Conservation (phyloP, 768 basidiomycete genomes). For the Hydnum rufescens region DNA sequence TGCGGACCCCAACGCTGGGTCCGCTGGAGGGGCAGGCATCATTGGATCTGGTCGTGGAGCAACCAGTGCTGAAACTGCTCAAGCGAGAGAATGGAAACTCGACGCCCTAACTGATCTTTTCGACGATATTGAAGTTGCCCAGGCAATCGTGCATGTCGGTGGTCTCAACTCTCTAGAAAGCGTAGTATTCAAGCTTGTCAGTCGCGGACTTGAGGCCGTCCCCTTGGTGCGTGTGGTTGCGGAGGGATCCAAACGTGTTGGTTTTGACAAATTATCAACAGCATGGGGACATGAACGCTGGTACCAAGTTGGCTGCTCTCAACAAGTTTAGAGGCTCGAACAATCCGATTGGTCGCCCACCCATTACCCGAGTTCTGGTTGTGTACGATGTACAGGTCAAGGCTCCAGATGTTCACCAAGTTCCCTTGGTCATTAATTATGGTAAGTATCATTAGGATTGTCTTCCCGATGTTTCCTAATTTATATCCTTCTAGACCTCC, state of each 20-base stretch:
- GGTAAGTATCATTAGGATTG: constrained; percentile 25
- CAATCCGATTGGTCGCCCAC: constrained; percentile 41
- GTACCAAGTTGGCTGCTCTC: constrained; percentile 59
- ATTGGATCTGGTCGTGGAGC: constrained; percentile 83
- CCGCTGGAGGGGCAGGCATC: constrained; percentile 54
- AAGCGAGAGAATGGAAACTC: constrained; percentile 86
- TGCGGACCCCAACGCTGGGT: constrained; percentile 31
- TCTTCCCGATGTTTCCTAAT: constrained; percentile 1
- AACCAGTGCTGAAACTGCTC: constrained; percentile 61
- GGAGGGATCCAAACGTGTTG: neutral
- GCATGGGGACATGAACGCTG: constrained; percentile 87
- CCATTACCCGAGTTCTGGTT: constrained; percentile 58
- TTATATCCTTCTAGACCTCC: constrained; percentile 39
- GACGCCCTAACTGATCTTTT: constrained; percentile 81
- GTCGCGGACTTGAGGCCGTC: constrained; percentile 68
- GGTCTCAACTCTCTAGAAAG: constrained; percentile 73
- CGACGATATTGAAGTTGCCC: constrained; percentile 63
- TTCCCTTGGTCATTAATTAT: constrained; percentile 91
- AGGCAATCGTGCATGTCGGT: constrained; percentile 76
- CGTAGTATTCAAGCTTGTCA: constrained; percentile 77
- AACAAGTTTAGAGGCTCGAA: constrained; percentile 58
- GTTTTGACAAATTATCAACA: constrained; percentile 16
- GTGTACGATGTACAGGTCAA: constrained; percentile 91
- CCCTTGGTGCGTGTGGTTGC: constrained; percentile 58
- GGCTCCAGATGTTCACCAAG: constrained; percentile 68